A percentile compares a stretch with the other conserved stretches of the same genome.
Evolutionary conservation across 148 eudicot genomes (phyloP).

Genomic region (Camellia japonica): DNA sequence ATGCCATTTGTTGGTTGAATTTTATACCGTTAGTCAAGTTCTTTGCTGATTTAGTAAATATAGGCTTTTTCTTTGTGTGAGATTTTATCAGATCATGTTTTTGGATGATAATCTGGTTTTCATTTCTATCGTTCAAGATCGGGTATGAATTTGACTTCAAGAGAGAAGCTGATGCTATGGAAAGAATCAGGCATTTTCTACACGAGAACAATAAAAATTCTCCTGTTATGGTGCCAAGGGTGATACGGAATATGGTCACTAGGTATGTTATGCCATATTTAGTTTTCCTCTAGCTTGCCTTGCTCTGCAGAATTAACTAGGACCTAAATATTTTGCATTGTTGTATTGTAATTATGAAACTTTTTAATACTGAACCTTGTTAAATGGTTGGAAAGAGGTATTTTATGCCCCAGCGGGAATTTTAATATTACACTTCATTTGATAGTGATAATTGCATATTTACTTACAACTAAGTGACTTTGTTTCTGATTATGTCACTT

Average conservation of each 20-base stretch:
- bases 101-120: conserved; percentile 19
- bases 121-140: conserved; percentile 2
- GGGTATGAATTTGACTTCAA: conserved; percentile 20
- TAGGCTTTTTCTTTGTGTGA: neutral
- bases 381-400: no score
- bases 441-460: no score
- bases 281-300: neutral
- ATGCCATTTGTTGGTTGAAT: conserved; percentile 1
- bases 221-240: conserved; percentile 79
- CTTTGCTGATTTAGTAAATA: neutral
- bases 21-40: neutral
- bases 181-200: conserved; percentile 63
- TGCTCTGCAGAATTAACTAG: neutral
- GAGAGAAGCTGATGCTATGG: conserved; percentile 86
- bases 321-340: neutral
- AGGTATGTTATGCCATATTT: conserved; percentile 42
- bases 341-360: neutral
- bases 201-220: conserved; percentile 64
- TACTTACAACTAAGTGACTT: no score
- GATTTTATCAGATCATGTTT: neutral
- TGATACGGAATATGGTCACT: conserved; percentile 57
- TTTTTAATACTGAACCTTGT: neutral
- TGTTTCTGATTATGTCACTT: no score
- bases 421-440: no score
- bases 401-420: no score